Conservation (phyloP, 2,329 filamentous ascomycete genomes). For the Fusarium nematophilum region DNA sequence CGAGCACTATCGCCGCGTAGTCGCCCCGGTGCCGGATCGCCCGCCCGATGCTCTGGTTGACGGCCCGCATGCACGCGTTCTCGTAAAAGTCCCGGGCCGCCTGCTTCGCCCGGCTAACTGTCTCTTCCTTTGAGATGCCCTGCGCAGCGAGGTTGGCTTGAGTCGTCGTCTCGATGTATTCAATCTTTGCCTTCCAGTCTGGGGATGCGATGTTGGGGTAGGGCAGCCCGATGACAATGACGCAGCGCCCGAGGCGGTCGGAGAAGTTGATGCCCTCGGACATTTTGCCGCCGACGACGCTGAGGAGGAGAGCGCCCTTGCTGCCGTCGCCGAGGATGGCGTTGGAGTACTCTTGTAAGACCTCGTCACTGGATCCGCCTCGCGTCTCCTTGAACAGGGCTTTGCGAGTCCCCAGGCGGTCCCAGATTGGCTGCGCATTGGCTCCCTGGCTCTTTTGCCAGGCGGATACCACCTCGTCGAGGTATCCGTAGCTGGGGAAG, state of each 20-base stretch:
- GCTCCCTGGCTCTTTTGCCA: constrained; percentile 63
- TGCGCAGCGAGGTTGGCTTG: constrained; percentile 49
- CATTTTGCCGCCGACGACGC: constrained; percentile 93
- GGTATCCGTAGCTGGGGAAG: constrained; percentile 94
- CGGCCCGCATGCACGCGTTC: constrained; percentile 94
- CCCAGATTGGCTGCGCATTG: constrained; percentile 63
- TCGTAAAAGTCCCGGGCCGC: constrained; percentile 86
- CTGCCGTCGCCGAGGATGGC: constrained; percentile 66
- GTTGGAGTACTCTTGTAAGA: constrained; percentile 78
- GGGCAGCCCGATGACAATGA: constrained; percentile 90
- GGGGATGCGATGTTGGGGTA: constrained; percentile 91
- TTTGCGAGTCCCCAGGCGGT: constrained; percentile 69
- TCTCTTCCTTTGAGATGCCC: constrained; percentile 41
- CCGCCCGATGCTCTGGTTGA: constrained; percentile 95
- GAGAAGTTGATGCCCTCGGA: constrained; percentile 99
- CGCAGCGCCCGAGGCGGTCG: constrained; percentile 86
- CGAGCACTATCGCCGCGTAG: constrained; percentile 89
- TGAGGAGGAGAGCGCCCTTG: constrained; percentile 82
- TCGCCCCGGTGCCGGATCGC: constrained; percentile 90
- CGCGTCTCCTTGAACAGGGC: constrained; percentile 70
- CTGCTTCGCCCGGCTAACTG: constrained; percentile 57
- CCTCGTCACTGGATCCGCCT: constrained; percentile 70
- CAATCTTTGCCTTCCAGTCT: constrained; percentile 92
- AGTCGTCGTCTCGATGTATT: constrained; percentile 79
- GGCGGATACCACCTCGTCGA: constrained; percentile 75